These are phyloP conservation scores for Skeletonema menzelii DNA, from an alignment of 108 stramenopile species.

Conservation along the genomic window DNA sequence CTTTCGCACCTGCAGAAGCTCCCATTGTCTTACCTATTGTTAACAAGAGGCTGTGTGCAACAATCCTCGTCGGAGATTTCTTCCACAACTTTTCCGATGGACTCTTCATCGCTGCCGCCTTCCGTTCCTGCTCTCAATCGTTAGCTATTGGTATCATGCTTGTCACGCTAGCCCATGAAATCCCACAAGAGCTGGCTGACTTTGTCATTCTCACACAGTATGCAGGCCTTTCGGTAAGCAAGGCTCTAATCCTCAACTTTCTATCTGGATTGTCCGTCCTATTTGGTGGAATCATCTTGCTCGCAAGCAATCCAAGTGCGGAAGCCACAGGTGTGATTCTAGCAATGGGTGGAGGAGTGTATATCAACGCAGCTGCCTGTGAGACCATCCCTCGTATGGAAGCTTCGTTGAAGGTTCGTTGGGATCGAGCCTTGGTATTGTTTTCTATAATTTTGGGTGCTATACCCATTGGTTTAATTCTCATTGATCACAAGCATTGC, in stretches of 20 bases:
- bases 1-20: not conserved
- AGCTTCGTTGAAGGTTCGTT: constrained; percentile 3
- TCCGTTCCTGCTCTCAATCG: constrained; percentile 45
- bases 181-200: constrained; percentile 87
- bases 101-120: constrained; percentile 79
- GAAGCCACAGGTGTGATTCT: constrained; percentile 63
- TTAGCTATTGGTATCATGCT: constrained; percentile 56
- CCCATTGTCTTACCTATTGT: constrained; percentile 14
- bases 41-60: constrained; percentile 35
- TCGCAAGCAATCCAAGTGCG: constrained; percentile 46
- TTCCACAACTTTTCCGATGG: constrained; percentile 89
- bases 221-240: constrained; percentile 46
- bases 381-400: constrained; percentile 65
- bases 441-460: constrained; percentile 64
- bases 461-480: constrained; percentile 77
- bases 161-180: constrained; percentile 75
- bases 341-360: constrained; percentile 75
- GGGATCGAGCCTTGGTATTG: constrained; percentile 40
- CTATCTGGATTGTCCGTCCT: constrained; percentile 62
- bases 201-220: constrained; percentile 71
- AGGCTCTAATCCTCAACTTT: constrained; percentile 71
- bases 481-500: constrained; percentile 88
- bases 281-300: constrained; percentile 61
- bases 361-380: constrained; percentile 62
- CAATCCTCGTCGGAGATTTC: constrained; percentile 64